Evolutionary conservation across 768 basidiomycete genomes (phyloP), one percentile per base, ranked within the genome.

Genomic region (Leccinum arenicola): DNA sequence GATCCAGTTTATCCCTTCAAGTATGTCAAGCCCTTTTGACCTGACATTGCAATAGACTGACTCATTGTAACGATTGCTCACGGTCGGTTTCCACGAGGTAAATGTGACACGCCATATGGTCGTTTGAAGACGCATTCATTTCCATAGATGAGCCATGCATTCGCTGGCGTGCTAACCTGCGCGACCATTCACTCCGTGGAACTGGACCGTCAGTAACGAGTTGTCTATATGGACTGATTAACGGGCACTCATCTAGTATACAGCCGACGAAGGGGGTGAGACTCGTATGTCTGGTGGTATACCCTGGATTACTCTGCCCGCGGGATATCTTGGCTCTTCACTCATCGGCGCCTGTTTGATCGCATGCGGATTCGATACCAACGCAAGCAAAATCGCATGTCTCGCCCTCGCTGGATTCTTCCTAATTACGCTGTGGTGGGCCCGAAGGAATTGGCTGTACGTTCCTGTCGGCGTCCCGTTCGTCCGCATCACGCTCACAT

Each of bases 11-110:
- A 94, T 72, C 93, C 92, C 5, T 94, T 94, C 83, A 94, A 94
- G 92, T 92, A 74, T 74, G 85, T 72, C 56, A n/a, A 61, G 11
- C n/a, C 17, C 17, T 58, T 59, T 54, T 7, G 25, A 52, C 25
- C 12, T 19, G 6, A 38, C 40, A 21, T 54, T 53, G 36, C 27
- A 33, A 38, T 38, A 52, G 35, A 51, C 67, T 72, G 52, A 72
- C 68, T 31, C 9, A 21, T 62, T 54, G 31, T 27, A 63, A 91
- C 70, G 91, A 66, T 71, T 93, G 55, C 80, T 93, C 53, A 93
- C 92, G 1, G 92, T 94, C 50, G 92, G 92, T 51, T 93, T 94
- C 69, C 92, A 94, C 73, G 92, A 94, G 78, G 91, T 88, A 64
- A 60, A 64, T 31, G 11, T 17, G n/a, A 19, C 15, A 31, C 71